Evolutionary conservation across 148 eudicot genomes (phyloP), one percentile per base, ranked within the genome.

Genomic region (Gaultheria prostrata): DNA sequence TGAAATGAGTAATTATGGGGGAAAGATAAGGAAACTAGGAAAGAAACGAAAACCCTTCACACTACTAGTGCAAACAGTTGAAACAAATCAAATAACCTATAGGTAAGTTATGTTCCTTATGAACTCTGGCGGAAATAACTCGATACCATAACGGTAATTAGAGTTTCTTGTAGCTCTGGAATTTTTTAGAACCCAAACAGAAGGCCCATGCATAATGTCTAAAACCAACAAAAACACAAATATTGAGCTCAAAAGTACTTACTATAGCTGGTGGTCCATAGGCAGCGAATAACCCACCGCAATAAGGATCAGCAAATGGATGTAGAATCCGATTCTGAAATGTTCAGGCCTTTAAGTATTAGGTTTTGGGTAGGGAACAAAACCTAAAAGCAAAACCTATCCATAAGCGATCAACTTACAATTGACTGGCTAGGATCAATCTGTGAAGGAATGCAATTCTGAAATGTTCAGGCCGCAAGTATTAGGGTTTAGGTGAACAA

Each of bases 211-310:
- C 32, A 21, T 14, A 26, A 24, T 43, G 21, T 9, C 43, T 39
- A 51, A 77, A 61, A 83, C 56, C 63, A 76, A 33, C 24, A 30
- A 45, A 79, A 26, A 21, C 32, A 72, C 56, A 7, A 59, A 74
- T 18, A 59, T 48, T 75, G 54, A 71, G 18, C 32, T 54, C 3
- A 69, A 56, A 56, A 83, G 51, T 51, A 86, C 95, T 91, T 84
- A 94, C 98, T 56, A 81, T 67, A 85, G 92, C 82, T 39, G 89
- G 82, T 43, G 93, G 84, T 84, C 93, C 95, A 85, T 92, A 94
- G 14, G 93, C 87, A 79, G 91, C 45, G 72, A 84, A 70, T 76
- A 93, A 76, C 8, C 92, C 93, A 71, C 77, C 84, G 81, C 57
- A 82, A 89, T 86, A 92, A 72, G 95, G 93, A 86, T 96, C 95